These are phyloP conservation scores for Primulina huaijiensis DNA, from an alignment of 257 asterid species.

Conservation along the genomic window DNA sequence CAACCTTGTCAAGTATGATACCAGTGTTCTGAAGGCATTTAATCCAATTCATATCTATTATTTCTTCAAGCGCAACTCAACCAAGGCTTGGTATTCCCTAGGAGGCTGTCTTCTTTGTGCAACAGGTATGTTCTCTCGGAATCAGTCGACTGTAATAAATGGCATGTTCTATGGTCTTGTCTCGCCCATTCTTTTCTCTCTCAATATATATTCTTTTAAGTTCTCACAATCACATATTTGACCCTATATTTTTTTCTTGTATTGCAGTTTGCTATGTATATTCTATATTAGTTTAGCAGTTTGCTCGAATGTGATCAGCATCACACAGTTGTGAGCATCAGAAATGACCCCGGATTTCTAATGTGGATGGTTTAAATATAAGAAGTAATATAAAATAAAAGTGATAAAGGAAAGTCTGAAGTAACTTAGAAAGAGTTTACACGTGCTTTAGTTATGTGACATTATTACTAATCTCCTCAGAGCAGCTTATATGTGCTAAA, in stretches of 20 bases:
- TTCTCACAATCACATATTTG: slow-evolving; percentile 1
- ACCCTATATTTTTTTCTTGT: slow-evolving; percentile 12
- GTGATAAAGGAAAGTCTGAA: not conserved
- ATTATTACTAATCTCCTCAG: not conserved
- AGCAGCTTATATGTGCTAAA: slow-evolving; percentile 13
- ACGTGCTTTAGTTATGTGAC: not conserved
- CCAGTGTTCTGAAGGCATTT: slow-evolving; percentile 72
- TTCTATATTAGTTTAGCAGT: slow-evolving; percentile 10
- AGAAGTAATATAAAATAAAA: not conserved
- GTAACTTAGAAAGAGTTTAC: not conserved
- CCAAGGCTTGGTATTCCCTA: slow-evolving; percentile 90
- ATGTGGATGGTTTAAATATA: not conserved
- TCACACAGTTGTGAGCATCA: slow-evolving; percentile 7
- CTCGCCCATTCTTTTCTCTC: not conserved
- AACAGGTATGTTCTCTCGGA: slow-evolving; percentile 56
- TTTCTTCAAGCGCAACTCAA: slow-evolving; percentile 73
- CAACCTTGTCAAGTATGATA: slow-evolving; percentile 83
- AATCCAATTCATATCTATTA: slow-evolving; percentile 86
- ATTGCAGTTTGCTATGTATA: not conserved
- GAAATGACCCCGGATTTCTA: slow-evolving; percentile 3
- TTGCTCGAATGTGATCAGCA: slow-evolving; percentile 11
- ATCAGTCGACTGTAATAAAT: not conserved
- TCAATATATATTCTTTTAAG: not conserved
- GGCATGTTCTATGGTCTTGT: slow-evolving; percentile 6
- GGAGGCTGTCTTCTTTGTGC: slow-evolving; percentile 97